Conservation (phyloP, 2,329 filamentous ascomycete genomes). For the Fusarium tjaetaba region DNA sequence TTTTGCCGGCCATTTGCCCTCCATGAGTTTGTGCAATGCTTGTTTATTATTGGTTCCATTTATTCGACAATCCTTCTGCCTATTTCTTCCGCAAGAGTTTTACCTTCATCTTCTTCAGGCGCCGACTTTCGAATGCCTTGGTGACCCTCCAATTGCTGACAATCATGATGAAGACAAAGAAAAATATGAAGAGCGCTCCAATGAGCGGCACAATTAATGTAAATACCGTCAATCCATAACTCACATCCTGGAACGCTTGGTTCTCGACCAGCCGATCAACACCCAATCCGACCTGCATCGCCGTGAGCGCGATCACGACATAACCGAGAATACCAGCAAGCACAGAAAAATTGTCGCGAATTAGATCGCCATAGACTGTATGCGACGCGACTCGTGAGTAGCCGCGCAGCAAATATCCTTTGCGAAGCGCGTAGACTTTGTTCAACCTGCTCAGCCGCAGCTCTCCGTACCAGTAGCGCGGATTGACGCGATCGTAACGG, state of each 20-base stretch:
- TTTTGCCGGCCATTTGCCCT: neutral
- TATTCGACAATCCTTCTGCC: too few species aligned
- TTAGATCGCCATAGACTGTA: slow-evolving; percentile 26
- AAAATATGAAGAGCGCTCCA: slow-evolving; percentile 18
- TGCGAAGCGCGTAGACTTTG: slow-evolving; percentile 31
- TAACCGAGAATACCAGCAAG: slow-evolving; percentile 31
- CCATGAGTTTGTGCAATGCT: neutral
- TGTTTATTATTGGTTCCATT: neutral
- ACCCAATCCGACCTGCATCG: slow-evolving; percentile 29
- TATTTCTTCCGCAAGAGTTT: neutral
- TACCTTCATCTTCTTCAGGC: slow-evolving; percentile 24
- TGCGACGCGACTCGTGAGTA: slow-evolving; percentile 33
- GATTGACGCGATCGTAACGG: slow-evolving; percentile 47
- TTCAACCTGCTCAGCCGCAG: slow-evolving; percentile 54
- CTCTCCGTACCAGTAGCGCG: slow-evolving; percentile 55
- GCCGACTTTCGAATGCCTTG: slow-evolving; percentile 20
- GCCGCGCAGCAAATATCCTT: slow-evolving; percentile 21
- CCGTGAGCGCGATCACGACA: slow-evolving; percentile 30
- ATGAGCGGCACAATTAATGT: slow-evolving; percentile 29
- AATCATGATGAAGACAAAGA: slow-evolving; percentile 29
- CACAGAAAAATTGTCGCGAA: slow-evolving; percentile 32
- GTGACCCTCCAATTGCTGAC: slow-evolving; percentile 29
- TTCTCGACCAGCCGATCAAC: slow-evolving; percentile 8
- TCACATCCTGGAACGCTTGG: slow-evolving; percentile 14
- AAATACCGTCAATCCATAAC: slow-evolving; percentile 29